These are phyloP conservation scores for Mikania micrantha DNA, from an alignment of 129 eudicot genomes.

Conservation along the genomic window DNA sequence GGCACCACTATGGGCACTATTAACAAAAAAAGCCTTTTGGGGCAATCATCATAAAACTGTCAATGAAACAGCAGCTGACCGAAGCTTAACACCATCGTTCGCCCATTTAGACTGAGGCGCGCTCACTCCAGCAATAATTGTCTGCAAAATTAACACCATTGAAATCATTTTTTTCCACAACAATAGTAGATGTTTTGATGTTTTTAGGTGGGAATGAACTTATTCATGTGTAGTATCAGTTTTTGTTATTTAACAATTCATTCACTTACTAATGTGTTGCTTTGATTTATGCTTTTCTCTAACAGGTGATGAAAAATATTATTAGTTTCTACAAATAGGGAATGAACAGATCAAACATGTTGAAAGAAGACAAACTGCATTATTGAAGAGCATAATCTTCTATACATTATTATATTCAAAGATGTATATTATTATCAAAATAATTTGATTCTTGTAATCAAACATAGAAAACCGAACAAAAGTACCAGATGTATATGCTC, in stretches of 20 bases:
- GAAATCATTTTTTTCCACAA: neutral
- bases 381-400: no score
- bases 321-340: neutral
- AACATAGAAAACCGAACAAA: no score
- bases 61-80: constrained; percentile 85
- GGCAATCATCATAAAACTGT: constrained; percentile 45
- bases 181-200: no score
- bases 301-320: neutral
- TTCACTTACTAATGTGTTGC: neutral
- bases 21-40: no score
- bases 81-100: constrained; percentile 75
- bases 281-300: neutral
- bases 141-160: constrained; percentile 34
- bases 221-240: no score
- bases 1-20: no score
- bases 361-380: neutral
- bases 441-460: no score
- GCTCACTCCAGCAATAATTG: constrained; percentile 70
- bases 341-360: neutral
- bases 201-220: no score
- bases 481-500: no score
- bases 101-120: constrained; percentile 71
- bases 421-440: no score
- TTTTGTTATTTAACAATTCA: neutral
- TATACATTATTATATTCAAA: neutral